Evolutionary conservation across 2,329 filamentous ascomycete genomes (phyloP), one percentile per base, ranked within the genome.

Genomic region (Phyllosticta citribraziliensis): DNA sequence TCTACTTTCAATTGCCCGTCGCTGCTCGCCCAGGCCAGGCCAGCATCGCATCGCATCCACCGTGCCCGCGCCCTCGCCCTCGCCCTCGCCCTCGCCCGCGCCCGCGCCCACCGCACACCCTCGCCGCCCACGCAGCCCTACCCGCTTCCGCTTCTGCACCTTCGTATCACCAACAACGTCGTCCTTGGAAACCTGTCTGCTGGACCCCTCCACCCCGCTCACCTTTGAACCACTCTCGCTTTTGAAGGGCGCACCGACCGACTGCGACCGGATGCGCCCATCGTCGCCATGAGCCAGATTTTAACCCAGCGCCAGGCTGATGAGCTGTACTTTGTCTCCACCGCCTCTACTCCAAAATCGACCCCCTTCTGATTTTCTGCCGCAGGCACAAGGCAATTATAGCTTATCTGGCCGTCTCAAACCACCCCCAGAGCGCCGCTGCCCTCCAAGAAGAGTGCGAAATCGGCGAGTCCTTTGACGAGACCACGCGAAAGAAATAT

Each of bases 321-420:
- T 77, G 90, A 94, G 82, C 86, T 94, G 89, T 93, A 82, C 76
- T 88, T 82, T 64, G 59, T 30, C 64, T 56, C 63, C 61, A 47
- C 55, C 55, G 57, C 59, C 55, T 63, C 62, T 61, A 57, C 25
- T 53, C 61, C 58, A 59, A 56, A 40, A 51, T 56, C 24, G 53
- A 56, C 53, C 47, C 25, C 62, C 12, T 27, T 25, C 61, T 63
- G 63, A 62, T 65, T 53, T 52, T 58, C 35, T 55, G 62, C 56
- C 67, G 62, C 76, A 95, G 91, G 71, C 90, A 97, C 81, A 96
- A 96, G 79, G 89, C 91, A 65, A 91, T 97, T 68, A 88, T 96
- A 71, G 91, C 92, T 67, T 97, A 97, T 73, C 81, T 96, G 20
- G 81, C 85, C 55, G 86, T 89, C 35, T 86, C 84, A 71, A 88